Evolutionary conservation across 805 yeast genomes (phyloP).

Genomic region (Spathaspora arborariae): DNA sequence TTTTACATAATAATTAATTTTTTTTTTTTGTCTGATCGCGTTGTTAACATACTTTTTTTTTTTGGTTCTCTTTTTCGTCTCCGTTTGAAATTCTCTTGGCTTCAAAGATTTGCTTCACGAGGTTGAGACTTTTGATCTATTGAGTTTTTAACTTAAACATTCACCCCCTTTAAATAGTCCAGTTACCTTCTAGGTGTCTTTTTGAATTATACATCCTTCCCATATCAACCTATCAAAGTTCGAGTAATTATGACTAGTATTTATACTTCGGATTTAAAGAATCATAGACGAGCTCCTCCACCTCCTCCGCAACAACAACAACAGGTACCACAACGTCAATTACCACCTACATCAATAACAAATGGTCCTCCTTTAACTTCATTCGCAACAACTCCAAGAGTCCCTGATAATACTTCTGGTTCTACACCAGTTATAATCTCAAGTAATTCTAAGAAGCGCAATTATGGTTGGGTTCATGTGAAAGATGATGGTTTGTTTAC

Average conservation of each 20-base stretch:
- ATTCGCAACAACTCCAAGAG: slow-evolving; percentile 3
- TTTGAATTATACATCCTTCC: background rate
- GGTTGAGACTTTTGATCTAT: background rate
- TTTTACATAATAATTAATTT: background rate
- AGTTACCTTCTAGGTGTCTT: no score
- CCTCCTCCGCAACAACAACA: slow-evolving; percentile 25
- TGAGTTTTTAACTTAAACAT: background rate
- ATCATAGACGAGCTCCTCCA: slow-evolving; percentile 43
- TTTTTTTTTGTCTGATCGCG: background rate
- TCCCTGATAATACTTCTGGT: background rate
- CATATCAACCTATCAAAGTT: background rate
- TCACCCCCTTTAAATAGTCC: no score
- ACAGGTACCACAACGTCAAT: background rate
- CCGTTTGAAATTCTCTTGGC: background rate
- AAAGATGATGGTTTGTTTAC: slow-evolving; percentile 85
- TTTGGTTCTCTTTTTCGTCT: background rate
- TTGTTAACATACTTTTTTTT: background rate
- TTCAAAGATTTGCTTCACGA: background rate
- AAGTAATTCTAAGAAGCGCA: slow-evolving; percentile 27
- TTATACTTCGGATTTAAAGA: slow-evolving; percentile 37
- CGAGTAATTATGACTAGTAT: slow-evolving; percentile 30
- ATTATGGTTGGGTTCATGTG: slow-evolving; percentile 83
- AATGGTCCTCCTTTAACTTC: background rate
- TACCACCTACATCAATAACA: background rate
- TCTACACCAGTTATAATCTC: slow-evolving; percentile 11